phyloP scores from a whole-genome alignment of 2,329 filamentous ascomycete genomes.

The Exophiala lecanii-corni region DNA sequence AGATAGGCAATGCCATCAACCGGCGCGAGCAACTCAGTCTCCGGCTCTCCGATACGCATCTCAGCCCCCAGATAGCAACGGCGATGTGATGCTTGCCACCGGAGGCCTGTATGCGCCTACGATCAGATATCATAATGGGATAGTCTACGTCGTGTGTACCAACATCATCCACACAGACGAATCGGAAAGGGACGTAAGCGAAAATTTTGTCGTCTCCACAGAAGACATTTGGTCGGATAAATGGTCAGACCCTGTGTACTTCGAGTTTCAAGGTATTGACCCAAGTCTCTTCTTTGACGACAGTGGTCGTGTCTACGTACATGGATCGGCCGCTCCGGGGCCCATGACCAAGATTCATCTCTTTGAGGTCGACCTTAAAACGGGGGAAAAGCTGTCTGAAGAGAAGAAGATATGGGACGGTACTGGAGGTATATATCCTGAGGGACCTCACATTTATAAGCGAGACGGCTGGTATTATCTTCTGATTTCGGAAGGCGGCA shows the following conservation, averaged over 20 bases:
- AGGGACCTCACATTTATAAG: slow-evolving; percentile 53
- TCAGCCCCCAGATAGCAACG: slow-evolving; percentile 12
- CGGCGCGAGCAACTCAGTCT: slow-evolving; percentile 34
- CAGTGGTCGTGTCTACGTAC: slow-evolving; percentile 37
- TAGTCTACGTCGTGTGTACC: slow-evolving; percentile 45
- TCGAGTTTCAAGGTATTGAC: slow-evolving; percentile 40
- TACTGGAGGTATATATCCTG: slow-evolving; percentile 42
- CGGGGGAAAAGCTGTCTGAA: slow-evolving; percentile 31
- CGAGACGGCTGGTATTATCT: slow-evolving; percentile 52
- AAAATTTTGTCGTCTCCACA: slow-evolving; percentile 40
- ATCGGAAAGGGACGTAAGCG: slow-evolving; percentile 18
- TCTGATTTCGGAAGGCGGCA: slow-evolving; percentile 52
- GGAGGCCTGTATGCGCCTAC: slow-evolving; percentile 47
- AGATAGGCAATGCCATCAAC: slow-evolving; percentile 35
- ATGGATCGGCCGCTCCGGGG: slow-evolving; percentile 26
- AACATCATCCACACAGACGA: slow-evolving; percentile 32
- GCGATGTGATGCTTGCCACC: slow-evolving; percentile 24
- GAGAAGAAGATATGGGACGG: slow-evolving; percentile 43
- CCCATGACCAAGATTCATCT: slow-evolving; percentile 22
- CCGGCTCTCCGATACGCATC: slow-evolving; percentile 30
- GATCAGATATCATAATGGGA: slow-evolving; percentile 39
- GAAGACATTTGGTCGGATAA: slow-evolving; percentile 38
- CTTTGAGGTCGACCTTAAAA: slow-evolving; percentile 31
- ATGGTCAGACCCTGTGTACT: slow-evolving; percentile 41
- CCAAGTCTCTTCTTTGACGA: slow-evolving; percentile 47